These are phyloP conservation scores for Fragilariopsis cylindrus DNA, from an alignment of 108 stramenopile species.

Conservation along the genomic window DNA sequence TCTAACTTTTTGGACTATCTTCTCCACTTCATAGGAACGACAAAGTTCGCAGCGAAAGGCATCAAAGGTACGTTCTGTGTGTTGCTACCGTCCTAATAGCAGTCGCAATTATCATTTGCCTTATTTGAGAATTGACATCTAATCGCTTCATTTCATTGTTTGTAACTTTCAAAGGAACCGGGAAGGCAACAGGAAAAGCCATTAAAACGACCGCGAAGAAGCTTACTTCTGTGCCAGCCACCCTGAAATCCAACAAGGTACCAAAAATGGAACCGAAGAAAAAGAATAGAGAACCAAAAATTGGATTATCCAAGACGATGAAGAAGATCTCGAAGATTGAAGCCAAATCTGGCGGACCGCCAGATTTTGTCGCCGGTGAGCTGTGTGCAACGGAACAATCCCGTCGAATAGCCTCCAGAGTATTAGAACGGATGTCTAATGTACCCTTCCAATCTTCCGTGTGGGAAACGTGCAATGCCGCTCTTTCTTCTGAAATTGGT, in stretches of 20 bases:
- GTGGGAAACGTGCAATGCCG: constrained; percentile 37
- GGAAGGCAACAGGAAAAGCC: constrained; percentile 31
- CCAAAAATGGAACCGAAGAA: constrained; percentile 45
- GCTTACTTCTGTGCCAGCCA: constrained; percentile 29
- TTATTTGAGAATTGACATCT: neutral
- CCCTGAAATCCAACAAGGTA: constrained; percentile 36
- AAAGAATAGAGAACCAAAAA: constrained; percentile 48
- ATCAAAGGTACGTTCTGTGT: constrained; percentile 1
- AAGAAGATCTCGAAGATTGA: constrained; percentile 47
- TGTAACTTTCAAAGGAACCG: constrained; percentile 22
- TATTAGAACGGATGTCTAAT: constrained; percentile 61
- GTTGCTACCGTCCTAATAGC: neutral
- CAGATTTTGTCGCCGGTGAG: constrained; percentile 57
- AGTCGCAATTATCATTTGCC: neutral
- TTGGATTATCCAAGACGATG: constrained; percentile 45
- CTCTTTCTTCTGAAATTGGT: constrained; percentile 48
- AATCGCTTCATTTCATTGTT: constrained; percentile 4
- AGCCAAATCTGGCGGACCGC: constrained; percentile 22
- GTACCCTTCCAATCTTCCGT: constrained; percentile 34
- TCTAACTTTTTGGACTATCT: neutral
- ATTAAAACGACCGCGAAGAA: constrained; percentile 37
- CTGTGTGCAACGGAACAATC: constrained; percentile 71
- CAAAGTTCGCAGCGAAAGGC: constrained; percentile 9
- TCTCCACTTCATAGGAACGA: neutral
- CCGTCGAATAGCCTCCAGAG: constrained; percentile 65